Evolutionary conservation across 108 stramenopile species (phyloP), one percentile per base, ranked within the genome.

Genomic region (Discostella pseudostelligera): DNA sequence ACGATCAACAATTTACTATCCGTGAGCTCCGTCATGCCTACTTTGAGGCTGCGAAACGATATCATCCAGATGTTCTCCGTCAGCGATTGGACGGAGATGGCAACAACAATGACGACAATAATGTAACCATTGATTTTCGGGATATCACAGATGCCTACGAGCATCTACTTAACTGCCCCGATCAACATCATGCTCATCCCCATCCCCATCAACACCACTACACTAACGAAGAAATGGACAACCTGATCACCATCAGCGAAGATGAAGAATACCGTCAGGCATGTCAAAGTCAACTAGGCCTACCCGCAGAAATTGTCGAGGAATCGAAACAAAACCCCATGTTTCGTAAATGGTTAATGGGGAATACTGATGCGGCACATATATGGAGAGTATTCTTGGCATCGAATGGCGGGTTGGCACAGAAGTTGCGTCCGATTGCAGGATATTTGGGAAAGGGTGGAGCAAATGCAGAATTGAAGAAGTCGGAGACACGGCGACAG

Each of bases 301-400:
- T 89, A 39, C 64, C 80, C 22, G 87, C 87, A 1, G 90, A 92
- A 76, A 80, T 86, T 47, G 86, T 92, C 53, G 90, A 92, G 74
- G 90, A 92, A 70, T 87, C 81, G 21, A 92, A 92, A 62, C 72
- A 74, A 63, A 83, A 83, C 68, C 85, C 87, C 40, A 81, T 83
- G 80, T 92, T 92, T 80, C 76, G 81, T 43, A 71, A 84, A 20
- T 92, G 90, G 90, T 59, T 92, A 24, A 50, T 32, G 8, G 90
- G 90, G 4, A 83, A 84, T 16, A 88, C 90, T 7, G 87, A 92
- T 78, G 86, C 80, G 20, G 87, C 90, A 2, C 60, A 83, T 39
- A 69, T 78, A 69, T 92, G 87, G 86, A 80, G 74, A 53, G 66
- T 54, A 59, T 92, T 92, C 72, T 87, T 92, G 9, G 56, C 74